phyloP scores from a whole-genome alignment of 768 basidiomycete species.

The Rhodosporidiobolus odoratus region DNA sequence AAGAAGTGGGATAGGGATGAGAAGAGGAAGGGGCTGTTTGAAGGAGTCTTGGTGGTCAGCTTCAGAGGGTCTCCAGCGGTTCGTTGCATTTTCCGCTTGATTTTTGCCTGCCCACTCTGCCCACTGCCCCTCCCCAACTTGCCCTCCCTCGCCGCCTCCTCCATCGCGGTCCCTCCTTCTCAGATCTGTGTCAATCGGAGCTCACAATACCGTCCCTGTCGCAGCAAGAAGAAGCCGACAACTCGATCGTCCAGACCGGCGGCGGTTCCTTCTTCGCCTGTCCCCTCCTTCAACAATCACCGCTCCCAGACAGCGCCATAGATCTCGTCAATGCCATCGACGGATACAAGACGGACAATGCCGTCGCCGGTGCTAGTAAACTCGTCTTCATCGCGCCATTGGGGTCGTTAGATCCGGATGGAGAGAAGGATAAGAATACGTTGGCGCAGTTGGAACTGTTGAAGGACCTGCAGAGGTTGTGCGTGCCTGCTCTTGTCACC shows the following conservation, averaged over 20 bases:
- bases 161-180: too few species aligned
- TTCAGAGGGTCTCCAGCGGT: slow-evolving; percentile 1
- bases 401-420: background rate
- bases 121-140: background rate
- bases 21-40: slow-evolving; percentile 7
- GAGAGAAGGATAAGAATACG: background rate
- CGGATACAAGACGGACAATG: background rate
- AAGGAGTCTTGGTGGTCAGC: slow-evolving; percentile 11
- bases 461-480: background rate
- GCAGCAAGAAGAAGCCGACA: background rate
- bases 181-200: too few species aligned
- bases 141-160: background rate
- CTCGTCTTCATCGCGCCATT: slow-evolving; percentile 4
- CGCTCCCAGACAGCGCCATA: background rate
- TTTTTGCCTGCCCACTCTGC: background rate
- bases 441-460: background rate
- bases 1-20: background rate
- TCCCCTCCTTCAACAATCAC: background rate
- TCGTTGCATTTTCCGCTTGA: background rate
- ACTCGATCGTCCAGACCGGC: background rate
- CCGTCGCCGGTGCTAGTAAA: background rate
- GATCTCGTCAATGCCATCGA: slow-evolving; percentile 9
- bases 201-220: too few species aligned
- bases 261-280: slow-evolving; percentile 7
- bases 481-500: background rate